Evolutionary conservation across 225 moss, liverwort and hornwort species (phyloP).

Genomic region (Pseudoscleropodium purum): DNA sequence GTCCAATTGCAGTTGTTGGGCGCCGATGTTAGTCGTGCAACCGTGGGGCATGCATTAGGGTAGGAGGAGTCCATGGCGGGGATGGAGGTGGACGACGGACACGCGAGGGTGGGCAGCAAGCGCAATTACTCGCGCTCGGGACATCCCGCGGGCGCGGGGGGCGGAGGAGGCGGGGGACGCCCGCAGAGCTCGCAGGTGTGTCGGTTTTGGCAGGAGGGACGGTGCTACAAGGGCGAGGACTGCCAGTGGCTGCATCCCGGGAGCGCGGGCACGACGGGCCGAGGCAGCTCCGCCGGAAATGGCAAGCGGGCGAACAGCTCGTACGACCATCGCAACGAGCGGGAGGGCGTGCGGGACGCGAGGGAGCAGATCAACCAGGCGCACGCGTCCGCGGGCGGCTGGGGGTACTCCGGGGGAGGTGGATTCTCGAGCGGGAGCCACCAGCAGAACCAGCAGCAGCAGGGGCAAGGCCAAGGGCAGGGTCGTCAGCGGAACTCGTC

Average conservation of each 20-base stretch:
- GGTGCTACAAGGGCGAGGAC: constrained; percentile 79
- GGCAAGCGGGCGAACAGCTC: constrained; percentile 60
- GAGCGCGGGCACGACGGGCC: constrained; percentile 70
- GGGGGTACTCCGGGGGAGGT: constrained; percentile 43
- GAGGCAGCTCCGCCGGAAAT: constrained; percentile 51
- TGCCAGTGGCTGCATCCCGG: constrained; percentile 94
- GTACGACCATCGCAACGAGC: constrained; percentile 28
- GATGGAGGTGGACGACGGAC: constrained; percentile 96
- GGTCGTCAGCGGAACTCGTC: constrained; percentile 13
- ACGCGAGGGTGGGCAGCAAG: constrained; percentile 78
- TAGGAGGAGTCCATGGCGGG: constrained; percentile 57
- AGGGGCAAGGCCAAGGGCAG: background rate
- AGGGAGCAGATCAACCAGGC: constrained; percentile 18
- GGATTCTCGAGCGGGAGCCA: constrained; percentile 63
- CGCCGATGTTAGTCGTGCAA: background rate
- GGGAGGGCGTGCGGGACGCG: constrained; percentile 16
- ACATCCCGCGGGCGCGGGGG: constrained; percentile 19
- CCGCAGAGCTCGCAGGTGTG: constrained; percentile 62
- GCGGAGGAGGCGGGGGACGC: constrained; percentile 4
- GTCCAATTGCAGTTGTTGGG: background rate
- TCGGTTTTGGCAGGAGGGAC: constrained; percentile 82
- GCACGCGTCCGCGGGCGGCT: constrained; percentile 3
- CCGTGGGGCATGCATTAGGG: background rate
- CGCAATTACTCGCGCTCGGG: constrained; percentile 65
- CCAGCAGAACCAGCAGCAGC: background rate